Percentiles rank a stretch among this genome's conserved stretches.
These are phyloP conservation scores for Colletotrichum tamarilloi DNA, from an alignment of 2,329 filamentous ascomycete genomes.

Conservation along the genomic window DNA sequence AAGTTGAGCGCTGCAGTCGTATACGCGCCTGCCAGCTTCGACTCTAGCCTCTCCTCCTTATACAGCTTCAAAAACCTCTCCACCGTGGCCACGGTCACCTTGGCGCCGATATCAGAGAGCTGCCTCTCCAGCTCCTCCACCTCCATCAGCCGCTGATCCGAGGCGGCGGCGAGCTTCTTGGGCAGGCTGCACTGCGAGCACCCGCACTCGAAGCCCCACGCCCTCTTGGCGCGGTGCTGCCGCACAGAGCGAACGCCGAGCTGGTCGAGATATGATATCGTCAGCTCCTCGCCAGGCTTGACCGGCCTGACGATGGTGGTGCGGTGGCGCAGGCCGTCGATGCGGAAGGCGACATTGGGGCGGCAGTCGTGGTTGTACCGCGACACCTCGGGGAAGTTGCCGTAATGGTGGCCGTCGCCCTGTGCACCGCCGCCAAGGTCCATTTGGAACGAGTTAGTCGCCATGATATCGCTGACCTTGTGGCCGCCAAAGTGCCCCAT, in stretches of 20 bases:
- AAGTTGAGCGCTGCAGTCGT: constrained; percentile 51
- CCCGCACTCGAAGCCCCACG: constrained; percentile 54
- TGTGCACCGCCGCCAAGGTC: constrained; percentile 30
- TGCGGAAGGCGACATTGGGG: constrained; percentile 56
- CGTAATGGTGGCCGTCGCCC: constrained; percentile 34
- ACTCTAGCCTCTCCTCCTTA: constrained; percentile 52
- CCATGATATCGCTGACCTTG: constrained; percentile 34
- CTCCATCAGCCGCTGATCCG: constrained; percentile 51
- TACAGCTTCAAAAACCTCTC: constrained; percentile 51
- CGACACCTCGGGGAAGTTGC: constrained; percentile 39
- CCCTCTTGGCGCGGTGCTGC: constrained; percentile 40
- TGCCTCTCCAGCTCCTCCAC: constrained; percentile 42
- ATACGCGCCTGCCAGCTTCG: constrained; percentile 48
- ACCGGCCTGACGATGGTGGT: constrained; percentile 52
- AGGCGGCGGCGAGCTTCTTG: constrained; percentile 40
- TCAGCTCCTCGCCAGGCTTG: constrained; percentile 54
- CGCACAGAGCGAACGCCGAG: constrained; percentile 41
- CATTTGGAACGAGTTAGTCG: constrained; percentile 37
- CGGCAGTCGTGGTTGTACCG: constrained; percentile 59
- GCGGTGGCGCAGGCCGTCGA: constrained; percentile 50
- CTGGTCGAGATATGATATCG: constrained; percentile 54
- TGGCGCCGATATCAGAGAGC: constrained; percentile 36
- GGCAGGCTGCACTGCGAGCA: constrained; percentile 50
- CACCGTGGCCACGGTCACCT: constrained; percentile 46
- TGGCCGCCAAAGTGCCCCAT: constrained; percentile 33